Evolutionary conservation across 768 basidiomycete species (phyloP).

Genomic region (Cystofilobasidium capitatum): DNA sequence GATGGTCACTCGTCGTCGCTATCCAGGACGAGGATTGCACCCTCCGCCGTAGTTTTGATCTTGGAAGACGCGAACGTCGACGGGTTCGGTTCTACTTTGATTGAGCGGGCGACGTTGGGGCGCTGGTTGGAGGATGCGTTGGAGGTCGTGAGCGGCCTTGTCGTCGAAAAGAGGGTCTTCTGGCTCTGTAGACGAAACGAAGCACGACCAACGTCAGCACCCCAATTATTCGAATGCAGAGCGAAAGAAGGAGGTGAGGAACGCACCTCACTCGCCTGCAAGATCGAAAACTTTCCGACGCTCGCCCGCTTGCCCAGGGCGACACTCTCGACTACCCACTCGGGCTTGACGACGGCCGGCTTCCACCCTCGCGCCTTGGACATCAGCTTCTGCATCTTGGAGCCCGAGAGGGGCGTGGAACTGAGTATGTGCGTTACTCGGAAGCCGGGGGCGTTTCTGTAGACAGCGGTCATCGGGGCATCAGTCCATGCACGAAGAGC

Average conservation of each 20-base stretch:
- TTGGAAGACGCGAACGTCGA: no score
- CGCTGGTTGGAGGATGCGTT: no score
- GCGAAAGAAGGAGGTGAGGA: background rate
- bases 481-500: background rate
- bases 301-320: background rate
- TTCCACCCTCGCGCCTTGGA: conserved; percentile 10
- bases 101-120: no score
- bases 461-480: background rate
- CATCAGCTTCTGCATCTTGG: conserved; percentile 11
- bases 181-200: background rate
- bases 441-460: background rate
- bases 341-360: conserved; percentile 12
- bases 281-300: background rate
- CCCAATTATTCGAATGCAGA: background rate
- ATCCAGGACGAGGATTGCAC: background rate
- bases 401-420: conserved; percentile 1
- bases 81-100: no score
- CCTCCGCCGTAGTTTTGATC: no score
- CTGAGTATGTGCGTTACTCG: conserved; percentile 19
- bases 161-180: background rate
- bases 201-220: background rate
- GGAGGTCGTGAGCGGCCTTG: no score
- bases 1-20: background rate
- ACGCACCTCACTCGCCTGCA: background rate
- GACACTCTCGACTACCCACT: conserved; percentile 11